phyloP scores from a whole-genome alignment of 169 alveolate species.

The Eimeria zaria region DNA sequence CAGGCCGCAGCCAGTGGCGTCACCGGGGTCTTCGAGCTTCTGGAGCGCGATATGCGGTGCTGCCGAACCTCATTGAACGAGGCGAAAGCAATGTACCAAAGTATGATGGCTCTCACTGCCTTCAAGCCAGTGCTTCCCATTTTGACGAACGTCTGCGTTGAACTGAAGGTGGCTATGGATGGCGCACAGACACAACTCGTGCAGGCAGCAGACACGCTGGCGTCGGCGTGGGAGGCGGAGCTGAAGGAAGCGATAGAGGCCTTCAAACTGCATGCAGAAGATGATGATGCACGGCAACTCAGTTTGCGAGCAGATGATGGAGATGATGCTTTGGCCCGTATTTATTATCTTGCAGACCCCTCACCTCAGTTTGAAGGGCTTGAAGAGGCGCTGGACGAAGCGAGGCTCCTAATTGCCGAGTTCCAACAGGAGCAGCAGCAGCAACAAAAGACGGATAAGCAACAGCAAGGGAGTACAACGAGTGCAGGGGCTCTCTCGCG shows the following conservation, averaged over 20 bases:
- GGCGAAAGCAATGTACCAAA: neutral
- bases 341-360: neutral
- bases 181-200: constrained; percentile 29
- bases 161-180: neutral
- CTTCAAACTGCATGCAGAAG: neutral
- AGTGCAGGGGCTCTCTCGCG: neutral
- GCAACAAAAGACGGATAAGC: neutral
- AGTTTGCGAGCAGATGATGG: constrained; percentile 1
- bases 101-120: neutral
- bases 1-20: neutral
- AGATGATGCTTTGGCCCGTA: neutral
- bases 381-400: neutral
- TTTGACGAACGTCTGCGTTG: neutral
- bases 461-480: neutral
- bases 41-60: neutral
- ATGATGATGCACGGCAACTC: neutral
- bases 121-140: neutral
- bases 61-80: neutral
- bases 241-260: neutral
- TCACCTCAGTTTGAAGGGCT: constrained; percentile 34
- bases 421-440: neutral
- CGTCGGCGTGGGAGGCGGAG: constrained; percentile 23
- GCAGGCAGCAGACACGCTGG: constrained; percentile 40
- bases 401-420: neutral
- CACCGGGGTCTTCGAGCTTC: neutral